These are phyloP conservation scores for Claviceps sp. DNA, from an alignment of 2,329 filamentous ascomycete genomes.

Conservation along the genomic window DNA sequence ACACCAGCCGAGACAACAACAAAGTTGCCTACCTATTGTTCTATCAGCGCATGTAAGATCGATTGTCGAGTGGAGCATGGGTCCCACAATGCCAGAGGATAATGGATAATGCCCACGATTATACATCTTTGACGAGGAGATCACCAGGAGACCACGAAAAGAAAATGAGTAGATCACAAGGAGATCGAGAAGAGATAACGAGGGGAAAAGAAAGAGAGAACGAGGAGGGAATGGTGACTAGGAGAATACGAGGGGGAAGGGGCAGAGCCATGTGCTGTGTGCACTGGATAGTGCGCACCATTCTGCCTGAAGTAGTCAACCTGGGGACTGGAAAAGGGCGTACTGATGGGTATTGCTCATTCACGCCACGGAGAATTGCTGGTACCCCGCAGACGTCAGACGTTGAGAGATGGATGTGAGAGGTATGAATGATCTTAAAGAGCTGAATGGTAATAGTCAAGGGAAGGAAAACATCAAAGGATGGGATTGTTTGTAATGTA, in stretches of 20 bases:
- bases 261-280: not conserved
- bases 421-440: too few species aligned
- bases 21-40: constrained; percentile 96
- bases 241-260: not conserved
- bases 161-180: not conserved
- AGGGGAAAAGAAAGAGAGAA: too few species aligned
- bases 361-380: too few species aligned
- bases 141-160: not conserved
- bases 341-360: not conserved
- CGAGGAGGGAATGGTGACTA: too few species aligned
- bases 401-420: too few species aligned
- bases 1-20: constrained; percentile 77
- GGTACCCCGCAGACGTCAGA: too few species aligned
- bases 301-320: not conserved
- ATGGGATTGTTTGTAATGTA: too few species aligned
- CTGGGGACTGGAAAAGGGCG: not conserved
- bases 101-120: not conserved
- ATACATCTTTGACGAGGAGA: not conserved
- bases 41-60: constrained; percentile 59
- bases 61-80: not conserved
- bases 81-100: too few species aligned
- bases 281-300: not conserved
- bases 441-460: too few species aligned
- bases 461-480: too few species aligned
- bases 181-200: too few species aligned